These are phyloP conservation scores for Cyclotella sp. DNA, from an alignment of 108 stramenopile genomes.

Conservation along the genomic window DNA sequence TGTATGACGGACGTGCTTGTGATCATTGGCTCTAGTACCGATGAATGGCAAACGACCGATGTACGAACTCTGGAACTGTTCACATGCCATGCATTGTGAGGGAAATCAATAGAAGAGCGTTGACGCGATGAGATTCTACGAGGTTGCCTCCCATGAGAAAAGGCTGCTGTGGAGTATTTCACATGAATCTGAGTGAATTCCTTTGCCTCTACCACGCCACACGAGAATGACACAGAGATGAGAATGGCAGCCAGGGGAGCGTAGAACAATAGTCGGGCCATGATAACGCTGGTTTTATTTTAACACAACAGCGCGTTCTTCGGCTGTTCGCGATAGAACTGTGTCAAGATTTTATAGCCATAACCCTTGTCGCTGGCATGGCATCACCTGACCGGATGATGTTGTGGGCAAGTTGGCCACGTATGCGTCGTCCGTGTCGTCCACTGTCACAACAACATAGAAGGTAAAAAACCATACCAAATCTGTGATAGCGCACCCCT, in stretches of 20 bases:
- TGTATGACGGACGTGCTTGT: conserved; percentile 26
- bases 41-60: conserved; percentile 18
- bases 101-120: not conserved
- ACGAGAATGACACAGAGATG: not conserved
- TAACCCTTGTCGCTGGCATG: too few relatives aligned
- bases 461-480: too few relatives aligned
- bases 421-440: too few relatives aligned
- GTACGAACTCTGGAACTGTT: not conserved
- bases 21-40: conserved; percentile 39
- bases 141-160: conserved; percentile 7
- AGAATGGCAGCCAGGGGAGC: not conserved
- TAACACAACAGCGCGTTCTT: too few relatives aligned
- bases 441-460: too few relatives aligned
- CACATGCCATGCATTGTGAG: not conserved
- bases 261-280: not conserved
- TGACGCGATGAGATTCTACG: conserved; percentile 7
- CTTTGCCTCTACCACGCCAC: conserved; percentile 7
- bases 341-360: too few relatives aligned
- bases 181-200: not conserved
- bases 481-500: too few relatives aligned
- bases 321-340: too few relatives aligned
- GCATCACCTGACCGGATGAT: too few relatives aligned
- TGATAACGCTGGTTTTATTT: not conserved
- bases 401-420: too few relatives aligned
- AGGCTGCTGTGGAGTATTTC: not conserved